Conservation (phyloP, 352 stramenopile genomes). For the Pythium rhizo-oryzae region DNA sequence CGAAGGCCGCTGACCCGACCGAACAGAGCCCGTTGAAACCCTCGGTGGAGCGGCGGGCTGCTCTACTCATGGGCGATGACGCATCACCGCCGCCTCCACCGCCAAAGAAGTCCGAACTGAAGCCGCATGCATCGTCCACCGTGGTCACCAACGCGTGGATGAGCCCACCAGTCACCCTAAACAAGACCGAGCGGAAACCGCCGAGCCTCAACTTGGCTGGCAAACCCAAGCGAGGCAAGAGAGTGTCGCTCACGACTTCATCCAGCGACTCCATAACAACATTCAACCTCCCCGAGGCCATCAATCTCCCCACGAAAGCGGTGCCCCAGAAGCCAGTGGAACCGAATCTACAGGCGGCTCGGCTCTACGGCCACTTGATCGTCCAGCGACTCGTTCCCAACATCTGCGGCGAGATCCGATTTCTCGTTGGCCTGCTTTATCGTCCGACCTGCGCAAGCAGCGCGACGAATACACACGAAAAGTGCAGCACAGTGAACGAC, state of each 20-base stretch:
- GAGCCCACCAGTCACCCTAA: constrained; percentile 6
- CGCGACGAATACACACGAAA: not conserved
- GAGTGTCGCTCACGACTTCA: not conserved
- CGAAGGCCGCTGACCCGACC: not conserved
- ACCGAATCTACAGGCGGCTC: constrained; percentile 45
- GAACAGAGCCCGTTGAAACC: constrained; percentile 11
- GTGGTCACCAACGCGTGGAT: constrained; percentile 6
- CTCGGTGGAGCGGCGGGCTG: not conserved
- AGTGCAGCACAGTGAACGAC: constrained; percentile 31
- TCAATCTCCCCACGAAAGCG: not conserved
- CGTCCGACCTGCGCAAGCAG: constrained; percentile 10
- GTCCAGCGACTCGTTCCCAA: constrained; percentile 43
- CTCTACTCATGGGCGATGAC: constrained; percentile 3
- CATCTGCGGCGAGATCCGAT: constrained; percentile 48
- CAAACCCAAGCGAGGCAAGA: constrained; percentile 9
- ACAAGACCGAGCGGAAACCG: not conserved
- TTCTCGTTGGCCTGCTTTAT: constrained; percentile 23
- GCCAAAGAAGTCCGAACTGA: not conserved
- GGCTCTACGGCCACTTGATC: constrained; percentile 60
- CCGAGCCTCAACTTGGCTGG: not conserved
- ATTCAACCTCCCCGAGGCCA: not conserved
- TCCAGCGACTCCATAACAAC: not conserved
- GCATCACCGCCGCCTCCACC: not conserved
- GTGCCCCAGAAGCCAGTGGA: constrained; percentile 7
- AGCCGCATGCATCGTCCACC: not conserved